These are phyloP conservation scores for Pycnococcus provasolii DNA, from an alignment of 139 green algal genomes.

Conservation along the genomic window DNA sequence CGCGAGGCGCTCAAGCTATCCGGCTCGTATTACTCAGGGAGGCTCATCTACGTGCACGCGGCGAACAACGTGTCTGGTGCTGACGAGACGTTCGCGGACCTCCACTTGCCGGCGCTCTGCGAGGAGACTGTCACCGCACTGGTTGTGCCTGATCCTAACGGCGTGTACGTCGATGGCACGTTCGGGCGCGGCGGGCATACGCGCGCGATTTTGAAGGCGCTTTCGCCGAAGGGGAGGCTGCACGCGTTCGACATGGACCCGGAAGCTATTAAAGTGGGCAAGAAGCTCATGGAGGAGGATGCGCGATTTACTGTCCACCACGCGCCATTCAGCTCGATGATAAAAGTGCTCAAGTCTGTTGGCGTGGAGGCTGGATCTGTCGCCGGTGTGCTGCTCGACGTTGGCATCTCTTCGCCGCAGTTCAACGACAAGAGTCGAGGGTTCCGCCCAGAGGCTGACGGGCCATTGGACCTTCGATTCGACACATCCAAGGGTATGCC, in stretches of 20 bases:
- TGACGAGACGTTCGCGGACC: not conserved
- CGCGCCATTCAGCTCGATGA: constrained; percentile 20
- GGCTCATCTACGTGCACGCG: constrained; percentile 3
- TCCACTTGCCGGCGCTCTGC: constrained; percentile 20
- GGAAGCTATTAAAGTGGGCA: constrained; percentile 21
- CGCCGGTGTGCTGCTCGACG: constrained; percentile 21
- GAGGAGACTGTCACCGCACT: constrained; percentile 15
- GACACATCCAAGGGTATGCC: constrained; percentile 12
- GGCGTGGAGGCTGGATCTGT: not conserved
- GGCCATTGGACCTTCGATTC: constrained; percentile 27
- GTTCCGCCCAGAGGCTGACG: constrained; percentile 26
- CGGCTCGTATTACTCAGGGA: not conserved
- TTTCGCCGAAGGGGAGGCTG: constrained; percentile 10
- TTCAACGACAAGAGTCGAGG: constrained; percentile 21
- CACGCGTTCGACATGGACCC: constrained; percentile 31
- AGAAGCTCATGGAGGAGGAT: constrained; percentile 18
- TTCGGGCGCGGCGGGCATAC: constrained; percentile 26
- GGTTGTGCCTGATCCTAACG: constrained; percentile 3
- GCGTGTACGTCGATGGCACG: constrained; percentile 26
- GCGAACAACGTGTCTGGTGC: constrained; percentile 2
- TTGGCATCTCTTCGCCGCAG: constrained; percentile 28
- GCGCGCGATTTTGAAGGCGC: constrained; percentile 13
- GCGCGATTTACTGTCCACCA: constrained; percentile 29
- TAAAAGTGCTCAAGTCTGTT: constrained; percentile 7
- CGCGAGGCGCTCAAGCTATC: not conserved